Base-by-base conservation (phyloP, 148 eudicot species). In the Rhododendron ovatum region DNA sequence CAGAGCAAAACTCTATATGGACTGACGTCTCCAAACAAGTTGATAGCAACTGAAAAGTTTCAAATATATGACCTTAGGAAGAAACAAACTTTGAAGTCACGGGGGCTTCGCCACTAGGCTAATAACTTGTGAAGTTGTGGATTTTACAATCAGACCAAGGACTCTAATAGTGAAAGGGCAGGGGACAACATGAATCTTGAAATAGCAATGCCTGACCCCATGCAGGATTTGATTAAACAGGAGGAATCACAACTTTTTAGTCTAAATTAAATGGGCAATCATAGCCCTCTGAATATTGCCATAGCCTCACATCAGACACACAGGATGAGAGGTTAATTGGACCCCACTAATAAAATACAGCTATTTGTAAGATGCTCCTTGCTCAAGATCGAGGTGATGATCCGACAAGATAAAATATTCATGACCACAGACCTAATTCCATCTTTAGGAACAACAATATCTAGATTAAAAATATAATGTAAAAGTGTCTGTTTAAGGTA, bases 151-250 rank as follows among this genome's bases (percentile, higher is more conserved):
- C 78, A 48, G 73, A 17, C 45, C 43, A 51, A 59, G 74, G 82
- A 77, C 78, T 77, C 65, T 83, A 14, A 53, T 28, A 35, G 24
- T 35, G 47, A 77, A 55, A 55, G 63, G 47, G n/a, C 43, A 55
- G 85, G 85, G 84, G 81, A 83, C 88, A 87, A 4, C 47, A 75
- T 87, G 88, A 83, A 87, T 87, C 85, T 86, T 73, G 59, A 83
- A 87, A 87, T 65, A 83, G 82, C 83, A 76, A 30, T 47, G 30
- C 7, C 75, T 83, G 85, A 87, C 88, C 88, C 85, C 85, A 87
- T 87, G 65, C 82, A 57, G 26, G 78, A 82, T 87, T 82, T 73
- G 74, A 87, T 82, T 51, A 77, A 57, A 77, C 84, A 30, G 47
- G 83, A 41, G 82, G 74, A 75, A 67, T 79, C 67, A 41, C 83